phyloP scores from a whole-genome alignment of 176 grass and related monocot species.

The Phoenix roebelenii region DNA sequence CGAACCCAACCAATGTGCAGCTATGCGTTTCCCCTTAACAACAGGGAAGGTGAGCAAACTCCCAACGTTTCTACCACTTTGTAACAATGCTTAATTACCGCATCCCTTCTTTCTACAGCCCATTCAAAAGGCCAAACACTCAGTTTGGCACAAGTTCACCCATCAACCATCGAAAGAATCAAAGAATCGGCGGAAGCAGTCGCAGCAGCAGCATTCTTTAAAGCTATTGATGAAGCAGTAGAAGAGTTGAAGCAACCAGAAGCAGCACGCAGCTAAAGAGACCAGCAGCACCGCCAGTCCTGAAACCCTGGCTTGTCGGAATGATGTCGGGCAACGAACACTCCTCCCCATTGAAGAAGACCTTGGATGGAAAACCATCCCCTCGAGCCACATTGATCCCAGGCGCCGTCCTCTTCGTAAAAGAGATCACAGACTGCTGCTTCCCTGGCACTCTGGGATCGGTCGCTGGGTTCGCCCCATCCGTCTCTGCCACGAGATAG shows the following conservation, averaged over 20 bases:
- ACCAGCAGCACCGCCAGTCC: constrained; percentile 7
- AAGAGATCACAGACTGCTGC: constrained; percentile 62
- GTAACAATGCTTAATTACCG: neutral
- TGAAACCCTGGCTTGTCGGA: constrained; percentile 37
- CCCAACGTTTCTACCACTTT: constrained; percentile 1
- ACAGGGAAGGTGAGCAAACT: neutral
- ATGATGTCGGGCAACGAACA: constrained; percentile 59
- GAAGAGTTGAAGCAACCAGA: constrained; percentile 30
- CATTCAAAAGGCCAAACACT: constrained; percentile 13
- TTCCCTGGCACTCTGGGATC: constrained; percentile 51
- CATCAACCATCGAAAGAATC: constrained; percentile 44
- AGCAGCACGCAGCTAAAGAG: constrained; percentile 23
- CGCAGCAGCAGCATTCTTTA: constrained; percentile 25
- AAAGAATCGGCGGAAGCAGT: constrained; percentile 38
- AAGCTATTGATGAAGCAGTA: constrained; percentile 46
- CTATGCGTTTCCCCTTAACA: neutral
- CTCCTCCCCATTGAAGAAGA: constrained; percentile 79
- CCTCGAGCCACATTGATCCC: constrained; percentile 33
- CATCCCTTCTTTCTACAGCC: too few relatives aligned
- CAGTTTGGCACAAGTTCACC: constrained; percentile 18
- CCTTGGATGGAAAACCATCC: constrained; percentile 56
- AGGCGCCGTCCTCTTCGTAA: constrained; percentile 44
- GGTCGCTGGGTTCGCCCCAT: constrained; percentile 17
- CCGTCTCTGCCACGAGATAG: constrained; percentile 73
- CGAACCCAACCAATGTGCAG: neutral